phyloP scores from a whole-genome alignment of 768 basidiomycete genomes.

The Termitomyces sp. region DNA sequence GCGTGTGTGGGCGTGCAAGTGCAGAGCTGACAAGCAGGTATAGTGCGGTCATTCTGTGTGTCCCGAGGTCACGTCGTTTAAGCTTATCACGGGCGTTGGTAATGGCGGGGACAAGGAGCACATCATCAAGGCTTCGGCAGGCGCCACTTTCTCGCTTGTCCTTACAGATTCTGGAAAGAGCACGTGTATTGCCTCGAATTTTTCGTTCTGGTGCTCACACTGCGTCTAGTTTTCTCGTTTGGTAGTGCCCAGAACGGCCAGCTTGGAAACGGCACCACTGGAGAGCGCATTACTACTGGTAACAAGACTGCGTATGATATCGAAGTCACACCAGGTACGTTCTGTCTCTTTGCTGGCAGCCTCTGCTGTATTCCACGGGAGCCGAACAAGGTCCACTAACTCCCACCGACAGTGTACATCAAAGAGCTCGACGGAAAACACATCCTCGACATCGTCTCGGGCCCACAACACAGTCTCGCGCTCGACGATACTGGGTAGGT shows the following conservation, averaged over 20 bases:
- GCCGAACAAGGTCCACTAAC: too few species aligned
- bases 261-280: slow-evolving; percentile 86
- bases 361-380: too few species aligned
- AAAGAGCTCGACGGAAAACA: slow-evolving; percentile 72
- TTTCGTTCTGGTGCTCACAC: neutral
- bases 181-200: slow-evolving; percentile 19
- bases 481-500: slow-evolving; percentile 70
- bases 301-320: slow-evolving; percentile 83
- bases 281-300: slow-evolving; percentile 84
- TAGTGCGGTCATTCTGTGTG: slow-evolving; percentile 69
- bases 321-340: slow-evolving; percentile 60
- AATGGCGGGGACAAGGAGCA: slow-evolving; percentile 55
- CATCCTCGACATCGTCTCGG: slow-evolving; percentile 79
- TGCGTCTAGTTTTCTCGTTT: slow-evolving; percentile 69
- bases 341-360: too few species aligned
- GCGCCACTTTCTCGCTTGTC: slow-evolving; percentile 78
- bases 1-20: neutral
- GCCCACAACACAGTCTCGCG: slow-evolving; percentile 83
- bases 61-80: slow-evolving; percentile 65
- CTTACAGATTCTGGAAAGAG: slow-evolving; percentile 81
- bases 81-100: slow-evolving; percentile 51
- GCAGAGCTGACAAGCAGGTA: neutral
- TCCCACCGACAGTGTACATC: slow-evolving; percentile 49
- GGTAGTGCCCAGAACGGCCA: slow-evolving; percentile 94
- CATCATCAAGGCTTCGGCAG: slow-evolving; percentile 71